These are phyloP conservation scores for Cutaneotrichosporon cavernicola DNA, from an alignment of 1,284 basidiomycete species.

Conservation along the genomic window DNA sequence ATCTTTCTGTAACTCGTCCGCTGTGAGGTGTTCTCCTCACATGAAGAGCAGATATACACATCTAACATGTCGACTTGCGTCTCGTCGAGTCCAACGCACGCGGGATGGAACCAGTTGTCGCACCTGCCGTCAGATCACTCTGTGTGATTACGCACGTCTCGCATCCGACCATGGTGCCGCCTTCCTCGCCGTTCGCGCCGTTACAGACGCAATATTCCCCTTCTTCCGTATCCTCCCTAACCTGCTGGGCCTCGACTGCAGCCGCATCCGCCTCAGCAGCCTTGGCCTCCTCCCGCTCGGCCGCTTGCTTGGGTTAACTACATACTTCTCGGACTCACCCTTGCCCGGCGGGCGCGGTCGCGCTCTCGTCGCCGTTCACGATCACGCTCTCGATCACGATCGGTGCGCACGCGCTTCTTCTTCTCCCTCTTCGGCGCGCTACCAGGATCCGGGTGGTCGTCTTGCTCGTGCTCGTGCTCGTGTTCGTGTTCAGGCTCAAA, in stretches of 20 bases:
- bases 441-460: neutral
- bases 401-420: conserved; percentile 12
- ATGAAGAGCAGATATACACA: conserved; percentile 46
- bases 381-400: conserved; percentile 5
- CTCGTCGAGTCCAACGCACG: conserved; percentile 41
- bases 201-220: conserved; percentile 46
- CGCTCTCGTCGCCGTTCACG: conserved; percentile 1
- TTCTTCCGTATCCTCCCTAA: conserved; percentile 17
- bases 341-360: conserved; percentile 5
- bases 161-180: conserved; percentile 48
- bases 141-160: conserved; percentile 33
- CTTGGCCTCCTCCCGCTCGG: conserved; percentile 7
- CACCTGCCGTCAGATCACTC: conserved; percentile 34
- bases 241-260: neutral
- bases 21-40: conserved; percentile 40
- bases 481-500: neutral
- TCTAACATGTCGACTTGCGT: conserved; percentile 43
- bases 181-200: conserved; percentile 42
- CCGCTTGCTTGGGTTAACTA: conserved; percentile 1
- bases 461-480: conserved; percentile 2
- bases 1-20: conserved; percentile 39
- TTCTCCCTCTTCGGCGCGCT: conserved; percentile 9
- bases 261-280: neutral
- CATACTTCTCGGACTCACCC: neutral
- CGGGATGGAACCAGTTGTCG: conserved; percentile 50